Evolutionary conservation across 108 stramenopile species (phyloP).

Genomic region (Aureococcus anophagefferens): DNA sequence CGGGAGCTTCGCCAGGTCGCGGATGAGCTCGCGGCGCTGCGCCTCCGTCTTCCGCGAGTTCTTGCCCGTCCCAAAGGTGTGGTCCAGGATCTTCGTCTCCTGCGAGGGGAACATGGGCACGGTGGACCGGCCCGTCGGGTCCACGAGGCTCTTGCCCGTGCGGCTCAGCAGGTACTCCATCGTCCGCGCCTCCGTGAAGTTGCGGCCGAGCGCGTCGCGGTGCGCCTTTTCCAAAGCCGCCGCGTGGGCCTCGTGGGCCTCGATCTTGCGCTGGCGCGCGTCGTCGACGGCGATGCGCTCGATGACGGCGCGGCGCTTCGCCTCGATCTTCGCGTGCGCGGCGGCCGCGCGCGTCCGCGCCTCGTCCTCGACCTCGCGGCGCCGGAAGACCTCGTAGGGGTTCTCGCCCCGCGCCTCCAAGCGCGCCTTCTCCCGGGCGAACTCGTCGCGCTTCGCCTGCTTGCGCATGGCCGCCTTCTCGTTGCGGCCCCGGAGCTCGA

Average conservation of each 20-base stretch:
- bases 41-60: constrained; percentile 9
- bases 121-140: constrained; percentile 17
- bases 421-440: constrained; percentile 4
- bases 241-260: not conserved
- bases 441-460: not conserved
- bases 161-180: constrained; percentile 16
- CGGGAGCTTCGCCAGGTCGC: not conserved
- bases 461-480: constrained; percentile 1
- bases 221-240: not conserved
- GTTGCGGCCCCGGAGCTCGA: not conserved
- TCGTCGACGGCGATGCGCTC: constrained; percentile 4
- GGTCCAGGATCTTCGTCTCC: constrained; percentile 29
- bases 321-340: not conserved
- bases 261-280: constrained; percentile 4
- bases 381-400: constrained; percentile 20
- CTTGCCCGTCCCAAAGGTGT: constrained; percentile 21
- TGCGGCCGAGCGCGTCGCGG: constrained; percentile 10
- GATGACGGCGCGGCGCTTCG: not conserved
- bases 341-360: not conserved
- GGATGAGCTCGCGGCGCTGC: constrained; percentile 10
- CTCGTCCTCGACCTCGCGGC: constrained; percentile 3
- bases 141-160: constrained; percentile 22
- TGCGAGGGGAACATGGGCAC: constrained; percentile 6
- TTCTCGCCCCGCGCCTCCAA: constrained; percentile 15
- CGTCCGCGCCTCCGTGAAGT: constrained; percentile 26